phyloP scores from a whole-genome alignment of 176 grass and related monocot species.

The Elaeis guineensis region DNA sequence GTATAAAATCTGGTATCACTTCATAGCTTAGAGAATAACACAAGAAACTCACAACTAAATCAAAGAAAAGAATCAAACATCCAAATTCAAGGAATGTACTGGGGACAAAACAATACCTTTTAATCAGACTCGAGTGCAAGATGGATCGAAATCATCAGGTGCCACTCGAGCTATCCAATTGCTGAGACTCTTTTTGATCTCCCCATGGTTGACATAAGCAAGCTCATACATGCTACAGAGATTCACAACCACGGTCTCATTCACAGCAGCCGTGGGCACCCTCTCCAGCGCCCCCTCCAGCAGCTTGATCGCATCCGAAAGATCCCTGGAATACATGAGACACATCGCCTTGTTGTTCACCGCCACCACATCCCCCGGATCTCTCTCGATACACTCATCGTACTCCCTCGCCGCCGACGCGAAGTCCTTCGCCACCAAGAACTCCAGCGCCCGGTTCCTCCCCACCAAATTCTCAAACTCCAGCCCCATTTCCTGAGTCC shows the following conservation, averaged over 20 bases:
- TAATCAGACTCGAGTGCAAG: conserved; percentile 62
- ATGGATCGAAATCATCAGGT: conserved; percentile 74
- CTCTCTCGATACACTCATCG: conserved; percentile 70
- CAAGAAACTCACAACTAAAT: no score
- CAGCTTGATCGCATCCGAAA: conserved; percentile 83
- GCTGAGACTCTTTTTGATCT: conserved; percentile 60
- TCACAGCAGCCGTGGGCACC: conserved; percentile 56
- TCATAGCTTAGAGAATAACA: no score
- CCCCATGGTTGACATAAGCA: conserved; percentile 61
- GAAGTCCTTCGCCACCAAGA: conserved; percentile 67
- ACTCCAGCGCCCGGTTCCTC: conserved; percentile 66
- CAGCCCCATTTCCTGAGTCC: background rate
- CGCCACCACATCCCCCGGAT: conserved; percentile 56
- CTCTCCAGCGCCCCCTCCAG: conserved; percentile 76
- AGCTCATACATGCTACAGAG: conserved; percentile 96
- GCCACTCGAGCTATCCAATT: conserved; percentile 78
- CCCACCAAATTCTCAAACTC: conserved; percentile 44
- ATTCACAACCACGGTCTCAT: conserved; percentile 83
- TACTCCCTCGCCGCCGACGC: conserved; percentile 87
- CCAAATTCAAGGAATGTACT: background rate
- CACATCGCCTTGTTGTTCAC: conserved; percentile 93
- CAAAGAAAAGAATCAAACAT: no score
- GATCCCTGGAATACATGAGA: conserved; percentile 88
- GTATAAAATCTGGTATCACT: no score
- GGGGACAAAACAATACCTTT: background rate